phyloP scores from a whole-genome alignment of 140 eudicot species.

The Stevia rebaudiana region DNA sequence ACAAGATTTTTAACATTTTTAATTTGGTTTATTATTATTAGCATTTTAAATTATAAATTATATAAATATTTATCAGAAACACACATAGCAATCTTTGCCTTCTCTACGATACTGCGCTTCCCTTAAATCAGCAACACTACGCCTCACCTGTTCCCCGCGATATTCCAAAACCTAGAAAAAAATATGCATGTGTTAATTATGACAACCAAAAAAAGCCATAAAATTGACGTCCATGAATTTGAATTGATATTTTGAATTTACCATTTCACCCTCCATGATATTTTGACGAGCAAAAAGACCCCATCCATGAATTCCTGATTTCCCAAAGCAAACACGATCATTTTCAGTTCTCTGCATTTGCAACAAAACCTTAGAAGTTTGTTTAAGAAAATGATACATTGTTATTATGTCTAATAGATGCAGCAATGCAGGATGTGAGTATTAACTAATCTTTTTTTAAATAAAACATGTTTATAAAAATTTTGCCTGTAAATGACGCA shows the following conservation, averaged over 20 bases:
- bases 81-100: constrained; percentile 98
- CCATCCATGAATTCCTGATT: constrained; percentile 98
- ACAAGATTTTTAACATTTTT: constrained; percentile 10
- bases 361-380: constrained; percentile 9
- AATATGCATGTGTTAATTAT: too few relatives aligned
- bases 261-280: constrained; percentile 97
- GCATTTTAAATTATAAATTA: neutral
- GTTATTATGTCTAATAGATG: neutral
- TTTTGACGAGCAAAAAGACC: constrained; percentile 90
- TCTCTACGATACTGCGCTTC: constrained; percentile 71
- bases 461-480: neutral
- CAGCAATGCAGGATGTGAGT: neutral
- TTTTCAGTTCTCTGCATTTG: constrained; percentile 80
- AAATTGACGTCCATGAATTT: neutral
- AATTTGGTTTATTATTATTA: neutral
- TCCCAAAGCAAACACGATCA: constrained; percentile 91
- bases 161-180: constrained; percentile 83
- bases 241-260: constrained; percentile 8
- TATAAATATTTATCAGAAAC: constrained; percentile 19
- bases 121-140: constrained; percentile 93
- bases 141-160: constrained; percentile 95
- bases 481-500: constrained; percentile 79
- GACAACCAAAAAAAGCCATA: neutral
- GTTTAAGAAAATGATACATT: neutral
- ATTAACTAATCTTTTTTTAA: neutral